Evolutionary conservation across 2,329 filamentous ascomycete genomes (phyloP).

Genomic region (Camillea tinctor): DNA sequence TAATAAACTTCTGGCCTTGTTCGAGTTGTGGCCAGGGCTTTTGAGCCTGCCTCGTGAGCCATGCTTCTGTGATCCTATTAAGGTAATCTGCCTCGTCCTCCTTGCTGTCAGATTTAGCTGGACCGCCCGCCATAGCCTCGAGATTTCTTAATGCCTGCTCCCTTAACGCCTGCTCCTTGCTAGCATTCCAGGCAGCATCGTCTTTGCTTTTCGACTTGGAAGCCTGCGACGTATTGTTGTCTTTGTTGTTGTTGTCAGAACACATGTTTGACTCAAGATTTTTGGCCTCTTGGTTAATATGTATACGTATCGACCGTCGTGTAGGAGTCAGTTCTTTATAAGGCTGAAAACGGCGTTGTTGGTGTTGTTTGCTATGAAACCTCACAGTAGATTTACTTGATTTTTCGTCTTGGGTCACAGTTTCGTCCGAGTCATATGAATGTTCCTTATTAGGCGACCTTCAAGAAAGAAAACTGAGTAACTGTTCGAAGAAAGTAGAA

Average conservation of each 20-base stretch:
- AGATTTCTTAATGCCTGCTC: background rate
- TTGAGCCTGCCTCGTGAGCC: background rate
- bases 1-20: constrained; percentile 6
- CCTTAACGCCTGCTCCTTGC: too few relatives aligned
- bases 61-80: background rate
- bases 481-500: background rate
- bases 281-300: background rate
- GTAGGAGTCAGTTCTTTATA: background rate
- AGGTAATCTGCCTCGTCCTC: constrained; percentile 8
- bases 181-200: background rate
- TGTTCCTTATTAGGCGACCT: background rate
- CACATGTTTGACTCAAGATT: background rate
- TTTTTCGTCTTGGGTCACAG: background rate
- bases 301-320: background rate
- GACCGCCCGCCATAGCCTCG: background rate
- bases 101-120: constrained; percentile 1
- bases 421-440: background rate
- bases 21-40: constrained; percentile 15
- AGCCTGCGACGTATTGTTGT: background rate
- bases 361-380: background rate
- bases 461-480: background rate
- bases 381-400: background rate
- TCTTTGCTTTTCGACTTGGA: background rate
- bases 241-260: too few relatives aligned
- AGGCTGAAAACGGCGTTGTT: background rate